These are phyloP conservation scores for Didymella keratinophila DNA, from an alignment of 2,329 filamentous ascomycete species.

Conservation along the genomic window DNA sequence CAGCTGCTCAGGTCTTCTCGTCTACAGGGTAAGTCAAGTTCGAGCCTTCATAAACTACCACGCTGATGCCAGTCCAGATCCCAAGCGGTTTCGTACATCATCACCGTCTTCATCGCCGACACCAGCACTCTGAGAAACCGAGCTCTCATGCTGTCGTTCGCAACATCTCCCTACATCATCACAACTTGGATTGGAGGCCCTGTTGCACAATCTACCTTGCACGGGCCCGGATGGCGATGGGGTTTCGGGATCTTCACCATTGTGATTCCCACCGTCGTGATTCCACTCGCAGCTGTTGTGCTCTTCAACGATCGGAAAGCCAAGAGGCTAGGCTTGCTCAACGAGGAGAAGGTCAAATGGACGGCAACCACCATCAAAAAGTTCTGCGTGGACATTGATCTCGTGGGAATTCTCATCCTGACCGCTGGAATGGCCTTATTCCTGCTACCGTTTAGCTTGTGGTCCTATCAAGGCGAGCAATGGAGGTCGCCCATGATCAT, in stretches of 20 bases:
- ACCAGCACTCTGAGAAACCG: slow-evolving; percentile 69
- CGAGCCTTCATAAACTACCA: background rate
- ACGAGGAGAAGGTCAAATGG: background rate
- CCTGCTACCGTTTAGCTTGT: slow-evolving; percentile 71
- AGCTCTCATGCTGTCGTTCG: slow-evolving; percentile 68
- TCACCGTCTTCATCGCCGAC: slow-evolving; percentile 72
- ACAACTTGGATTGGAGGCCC: slow-evolving; percentile 69
- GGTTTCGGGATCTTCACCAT: background rate
- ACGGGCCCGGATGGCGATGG: background rate
- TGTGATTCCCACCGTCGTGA: background rate
- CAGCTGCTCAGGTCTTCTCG: background rate
- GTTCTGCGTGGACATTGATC: background rate
- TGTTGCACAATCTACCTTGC: slow-evolving; percentile 49
- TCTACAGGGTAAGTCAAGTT: background rate
- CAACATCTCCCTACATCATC: slow-evolving; percentile 69
- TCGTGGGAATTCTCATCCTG: slow-evolving; percentile 49
- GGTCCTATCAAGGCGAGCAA: slow-evolving; percentile 36
- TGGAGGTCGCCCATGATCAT: slow-evolving; percentile 49
- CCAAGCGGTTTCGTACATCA: slow-evolving; percentile 55
- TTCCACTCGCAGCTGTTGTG: background rate
- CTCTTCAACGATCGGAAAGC: background rate
- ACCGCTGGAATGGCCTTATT: slow-evolving; percentile 68
- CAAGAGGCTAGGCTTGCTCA: background rate
- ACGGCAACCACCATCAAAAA: background rate
- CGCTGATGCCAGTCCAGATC: slow-evolving; percentile 11